Evolutionary conservation across 2,329 filamentous ascomycete species (phyloP), one percentile per base, ranked within the genome.

Genomic region (Reticulascus tulasneorum): DNA sequence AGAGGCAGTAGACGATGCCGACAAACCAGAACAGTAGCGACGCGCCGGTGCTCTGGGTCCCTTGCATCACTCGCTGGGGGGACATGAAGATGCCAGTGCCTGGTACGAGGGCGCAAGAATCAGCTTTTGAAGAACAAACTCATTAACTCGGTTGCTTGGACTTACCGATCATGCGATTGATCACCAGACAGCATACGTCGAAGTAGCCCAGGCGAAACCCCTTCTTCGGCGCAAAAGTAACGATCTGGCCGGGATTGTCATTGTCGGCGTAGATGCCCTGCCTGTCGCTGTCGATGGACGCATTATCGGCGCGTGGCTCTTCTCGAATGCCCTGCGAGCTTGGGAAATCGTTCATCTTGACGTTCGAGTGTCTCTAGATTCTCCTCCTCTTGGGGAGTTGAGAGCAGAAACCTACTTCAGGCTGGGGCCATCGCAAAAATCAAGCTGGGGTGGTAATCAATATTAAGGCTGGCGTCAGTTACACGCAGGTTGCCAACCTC

Each of bases 1-100:
- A 44, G 32, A 62, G 45, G 37, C 61, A 56, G 37, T 67, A 65
- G 13, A 67, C 40, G 22, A 55, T 54, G 8, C 62, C 63, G 5
- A 54, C 53, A 11, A 62, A 39, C 65, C 65, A 69, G 18, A 69
- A 51, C 9, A 68, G 53, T 9, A 69, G 48, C 5, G 62, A 49
- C 10, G 54, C 48, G 4, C 56, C 59, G 1, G 56, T 52, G 22
- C 55, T 62, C 16, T 42, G 34, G 11, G 58, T 61, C 9, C 56
- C 58, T 10, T 46, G 30, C 46, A 63, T 56, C 9, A 63, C 60
- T 15, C 49, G 46, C 9, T 47, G 38, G 7, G 59, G 60, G 2
- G 53, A 56, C 33, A 56, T 59, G 39, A 63, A 63, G 40, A 63
- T 60, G 16, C 59, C 59, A 3, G 58, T 62, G 34, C 59, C 59